Evolutionary conservation across 257 asterid species (phyloP).

Genomic region (Fraxinus americana): DNA sequence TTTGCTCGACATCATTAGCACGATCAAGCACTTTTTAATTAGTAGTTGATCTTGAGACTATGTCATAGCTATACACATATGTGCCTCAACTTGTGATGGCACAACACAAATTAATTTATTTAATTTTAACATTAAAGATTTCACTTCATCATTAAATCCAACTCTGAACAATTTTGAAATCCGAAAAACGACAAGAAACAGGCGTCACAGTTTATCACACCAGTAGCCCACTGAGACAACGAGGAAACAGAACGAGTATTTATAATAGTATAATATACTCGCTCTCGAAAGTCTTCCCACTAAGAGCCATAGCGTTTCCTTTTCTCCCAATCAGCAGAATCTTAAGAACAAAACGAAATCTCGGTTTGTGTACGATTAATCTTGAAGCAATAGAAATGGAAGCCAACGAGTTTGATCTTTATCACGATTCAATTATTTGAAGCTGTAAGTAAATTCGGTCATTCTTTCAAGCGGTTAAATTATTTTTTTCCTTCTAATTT

Average conservation of each 20-base stretch:
- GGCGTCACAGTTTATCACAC: conserved; percentile 28
- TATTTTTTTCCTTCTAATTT: not conserved
- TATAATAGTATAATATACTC: not conserved
- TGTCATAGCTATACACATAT: no score
- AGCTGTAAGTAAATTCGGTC: conserved; percentile 27
- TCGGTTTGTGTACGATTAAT: not conserved
- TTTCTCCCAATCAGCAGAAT: conserved; percentile 24
- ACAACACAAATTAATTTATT: no score
- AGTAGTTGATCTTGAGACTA: no score
- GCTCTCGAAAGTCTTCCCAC: conserved; percentile 54
- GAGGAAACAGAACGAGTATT: conserved; percentile 25
- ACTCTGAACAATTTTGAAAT: conserved; percentile 49
- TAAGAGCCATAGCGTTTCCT: conserved; percentile 30
- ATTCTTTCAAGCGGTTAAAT: not conserved
- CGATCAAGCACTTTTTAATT: no score
- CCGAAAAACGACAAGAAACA: conserved; percentile 54
- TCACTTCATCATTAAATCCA: conserved; percentile 53
- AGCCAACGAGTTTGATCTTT: conserved; percentile 57
- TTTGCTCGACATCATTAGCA: no score
- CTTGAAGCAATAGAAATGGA: conserved; percentile 46
- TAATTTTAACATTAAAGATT: no score
- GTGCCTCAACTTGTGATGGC: no score
- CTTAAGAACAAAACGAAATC: conserved; percentile 15
- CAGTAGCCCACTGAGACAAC: conserved; percentile 39
- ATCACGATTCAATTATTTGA: conserved; percentile 60